phyloP scores from a whole-genome alignment of 78 protist genomes.

The Thecamonas trahens region DNA sequence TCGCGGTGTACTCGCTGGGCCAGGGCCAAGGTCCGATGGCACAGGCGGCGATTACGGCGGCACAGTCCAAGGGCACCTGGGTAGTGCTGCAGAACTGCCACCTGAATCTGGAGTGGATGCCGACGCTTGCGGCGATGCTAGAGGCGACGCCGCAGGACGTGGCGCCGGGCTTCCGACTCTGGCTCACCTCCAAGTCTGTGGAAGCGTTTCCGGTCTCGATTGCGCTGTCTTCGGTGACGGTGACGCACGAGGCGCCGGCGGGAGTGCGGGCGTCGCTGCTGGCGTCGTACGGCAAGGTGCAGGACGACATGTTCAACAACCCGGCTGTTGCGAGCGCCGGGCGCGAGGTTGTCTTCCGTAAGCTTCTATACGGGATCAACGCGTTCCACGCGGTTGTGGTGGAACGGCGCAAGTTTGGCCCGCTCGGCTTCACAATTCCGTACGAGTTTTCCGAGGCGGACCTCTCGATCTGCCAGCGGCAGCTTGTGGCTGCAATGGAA shows the following conservation, averaged over 20 bases:
- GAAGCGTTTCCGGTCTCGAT: conserved; percentile 72
- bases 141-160: conserved; percentile 8
- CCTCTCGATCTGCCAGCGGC: conserved; percentile 17
- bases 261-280: conserved; percentile 59
- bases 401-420: conserved; percentile 58
- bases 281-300: conserved; percentile 17
- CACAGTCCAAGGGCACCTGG: conserved; percentile 27
- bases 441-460: conserved; percentile 67
- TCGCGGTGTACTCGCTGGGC: conserved; percentile 62
- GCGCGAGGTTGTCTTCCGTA: neutral
- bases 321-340: neutral
- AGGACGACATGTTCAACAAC: conserved; percentile 27
- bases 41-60: conserved; percentile 45
- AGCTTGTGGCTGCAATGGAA: conserved; percentile 8
- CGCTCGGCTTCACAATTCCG: conserved; percentile 60
- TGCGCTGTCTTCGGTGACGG: conserved; percentile 64
- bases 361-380: conserved; percentile 43
- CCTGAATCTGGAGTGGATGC: conserved; percentile 78
- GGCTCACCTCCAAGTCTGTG: conserved; percentile 69
- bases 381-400: conserved; percentile 65
- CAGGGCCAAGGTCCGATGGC: conserved; percentile 83
- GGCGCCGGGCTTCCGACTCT: conserved; percentile 55
- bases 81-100: conserved; percentile 80
- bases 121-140: conserved; percentile 41
- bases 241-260: conserved; percentile 81